Evolutionary conservation across 2,329 filamentous ascomycete genomes (phyloP), one percentile per base, ranked within the genome.

Genomic region (Cadophora sp.): DNA sequence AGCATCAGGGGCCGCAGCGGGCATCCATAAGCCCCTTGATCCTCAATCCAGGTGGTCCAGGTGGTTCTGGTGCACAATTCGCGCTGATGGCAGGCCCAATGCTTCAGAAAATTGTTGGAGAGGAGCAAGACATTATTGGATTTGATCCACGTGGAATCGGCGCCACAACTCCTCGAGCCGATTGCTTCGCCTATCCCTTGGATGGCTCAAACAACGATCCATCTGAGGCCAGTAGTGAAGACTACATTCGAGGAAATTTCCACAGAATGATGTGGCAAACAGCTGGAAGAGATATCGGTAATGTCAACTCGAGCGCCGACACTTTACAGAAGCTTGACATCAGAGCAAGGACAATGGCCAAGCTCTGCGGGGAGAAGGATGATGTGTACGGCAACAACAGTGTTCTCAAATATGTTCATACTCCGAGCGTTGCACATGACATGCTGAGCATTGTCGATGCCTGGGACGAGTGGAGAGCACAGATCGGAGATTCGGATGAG

Each of bases 121-220:
- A 68, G 0, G 78, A 82, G 50, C 79, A 80, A 69, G 81, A 84
- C 68, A 73, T 85, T 24, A 78, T 86, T 59, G 81, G 82, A 1
- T 85, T 85, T 63, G 83, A 85, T 70, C 83, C 83, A 0, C 79
- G 83, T 22, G 83, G 83, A 77, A 80, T 87, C 27, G 84, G 84
- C 4, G 79, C 81, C 8, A 85, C 85, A 2, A 79, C 82, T 1
- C 85, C 85, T 3, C 77, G 83, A 24, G 77, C 85, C 16, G 83
- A 86, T 61, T 87, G 85, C 73, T 87, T 84, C 82, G 77, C 77
- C 6, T 61, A 76, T 81, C 51, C 71, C 19, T 48, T 34, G 22
- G 61, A 66, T 51, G 60, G 40, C n/a, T 80, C 78, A 0, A 48
- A 40, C 29, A 22, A 27, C 4, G 29, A 76, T 84, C 62, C 65